Base-by-base conservation (phyloP, 345 rosid genomes). In the Erucastrum elatum region DNA sequence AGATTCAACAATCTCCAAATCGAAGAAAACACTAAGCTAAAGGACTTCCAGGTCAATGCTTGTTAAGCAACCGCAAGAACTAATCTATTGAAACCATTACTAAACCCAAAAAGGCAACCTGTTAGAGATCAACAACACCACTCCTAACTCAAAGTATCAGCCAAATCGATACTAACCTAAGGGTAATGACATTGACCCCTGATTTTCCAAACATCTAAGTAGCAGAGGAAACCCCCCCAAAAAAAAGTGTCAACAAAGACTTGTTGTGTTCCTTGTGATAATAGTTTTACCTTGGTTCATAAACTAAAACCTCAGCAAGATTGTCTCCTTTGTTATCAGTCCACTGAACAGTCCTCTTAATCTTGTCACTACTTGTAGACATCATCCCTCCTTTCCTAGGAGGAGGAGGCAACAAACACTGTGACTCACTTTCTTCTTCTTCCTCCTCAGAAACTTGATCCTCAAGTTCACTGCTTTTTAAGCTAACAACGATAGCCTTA, bases 271-370 rank as follows among this genome's bases (percentile, higher is more conserved):
- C 1, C 29, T 63, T 15, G 51, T 46, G 53, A 46, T 46, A 46
- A 51, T 51, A 51, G 17, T 6, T 51, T 55, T 16, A 93, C 99
- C 99, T 93, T 5, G 93, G 98, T 81, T 90, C 94, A 72, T 89
- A 95, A 70, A 87, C 96, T 73, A 93, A 75, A 76, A 93, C 85
- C 87, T 93, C 96, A 5, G 77, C 88, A 71, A 95, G 99, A 78
- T 88, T 85, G 74, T 93, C 86, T 76, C 99, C 98, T 65, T 87
- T 87, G 55, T 35, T 88, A 41, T 95, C 99, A 66, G 91, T 95
- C 99, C 99, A 95, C 79, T 91, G 92, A 60, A 95, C 99, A 79
- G 88, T 93, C 77, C 94, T 82, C 78, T 77, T 64, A 0, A 79
- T 83, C 84, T 90, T 91, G 21, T 87, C 87, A 5, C 77, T 71